A percentile compares a stretch with the other conserved stretches of the same genome.
Conservation (phyloP, 1,284 basidiomycete genomes). For the Cutaneotrichosporon cavernicola region DNA sequence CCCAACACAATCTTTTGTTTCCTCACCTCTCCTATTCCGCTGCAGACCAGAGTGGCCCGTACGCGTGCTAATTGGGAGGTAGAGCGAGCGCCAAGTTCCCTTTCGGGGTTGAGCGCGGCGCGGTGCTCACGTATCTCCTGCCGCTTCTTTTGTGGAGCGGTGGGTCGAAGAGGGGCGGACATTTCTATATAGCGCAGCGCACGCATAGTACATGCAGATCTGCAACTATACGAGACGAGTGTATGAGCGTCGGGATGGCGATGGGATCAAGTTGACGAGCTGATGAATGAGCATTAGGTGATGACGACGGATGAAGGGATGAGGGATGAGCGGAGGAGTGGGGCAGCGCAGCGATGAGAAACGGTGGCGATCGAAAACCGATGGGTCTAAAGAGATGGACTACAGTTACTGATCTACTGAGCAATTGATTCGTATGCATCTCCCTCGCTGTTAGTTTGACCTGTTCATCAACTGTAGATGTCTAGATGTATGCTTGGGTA, state of each 20-base stretch:
- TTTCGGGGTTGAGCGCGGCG: conserved; percentile 18
- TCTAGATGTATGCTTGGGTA: not conserved
- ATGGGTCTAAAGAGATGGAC: not conserved
- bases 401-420: not conserved
- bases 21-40: conserved; percentile 22
- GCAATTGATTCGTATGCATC: not conserved
- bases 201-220: not conserved
- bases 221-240: not conserved
- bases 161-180: conserved; percentile 52
- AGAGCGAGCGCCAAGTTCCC: conserved; percentile 17
- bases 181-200: conserved; percentile 19
- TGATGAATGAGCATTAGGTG: not conserved
- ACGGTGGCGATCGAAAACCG: not conserved
- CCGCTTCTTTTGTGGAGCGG: conserved; percentile 46
- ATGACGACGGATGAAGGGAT: not conserved
- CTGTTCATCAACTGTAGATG: no score
- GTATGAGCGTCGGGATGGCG: not conserved
- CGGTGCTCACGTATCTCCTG: conserved; percentile 52
- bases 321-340: not conserved
- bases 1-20: not conserved
- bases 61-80: conserved; percentile 21
- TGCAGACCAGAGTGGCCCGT: conserved; percentile 12
- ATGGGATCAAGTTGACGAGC: not conserved
- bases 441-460: not conserved
- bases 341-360: not conserved